These are phyloP conservation scores for Podosphaera fusca DNA, from an alignment of 2,329 filamentous ascomycete genomes.

Conservation along the genomic window DNA sequence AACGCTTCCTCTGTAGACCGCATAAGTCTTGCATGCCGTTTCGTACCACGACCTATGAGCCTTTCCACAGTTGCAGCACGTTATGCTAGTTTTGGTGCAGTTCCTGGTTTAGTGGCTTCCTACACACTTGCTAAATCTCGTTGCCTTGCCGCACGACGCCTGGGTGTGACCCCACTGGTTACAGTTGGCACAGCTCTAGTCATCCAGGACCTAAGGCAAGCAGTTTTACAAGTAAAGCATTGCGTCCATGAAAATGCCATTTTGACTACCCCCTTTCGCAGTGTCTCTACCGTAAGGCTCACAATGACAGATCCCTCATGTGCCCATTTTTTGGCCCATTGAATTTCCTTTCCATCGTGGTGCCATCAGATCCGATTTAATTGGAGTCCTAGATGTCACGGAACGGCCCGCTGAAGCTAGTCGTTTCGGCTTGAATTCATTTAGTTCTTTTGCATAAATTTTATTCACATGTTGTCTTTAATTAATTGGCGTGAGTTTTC, in stretches of 20 bases:
- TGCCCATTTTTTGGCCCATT: background rate
- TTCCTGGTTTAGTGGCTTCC: background rate
- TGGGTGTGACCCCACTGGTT: background rate
- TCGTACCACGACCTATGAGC: constrained; percentile 1
- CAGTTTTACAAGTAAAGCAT: too few species aligned
- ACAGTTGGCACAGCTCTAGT: background rate
- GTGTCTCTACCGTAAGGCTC: background rate
- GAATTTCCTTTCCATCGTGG: background rate
- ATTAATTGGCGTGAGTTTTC: too few species aligned
- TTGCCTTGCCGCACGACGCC: background rate
- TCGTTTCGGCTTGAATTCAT: too few species aligned
- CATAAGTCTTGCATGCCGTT: background rate
- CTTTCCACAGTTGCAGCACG: background rate
- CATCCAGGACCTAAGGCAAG: background rate
- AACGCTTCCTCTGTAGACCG: background rate
- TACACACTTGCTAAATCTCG: background rate
- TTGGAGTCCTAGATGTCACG: background rate
- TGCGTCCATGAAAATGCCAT: background rate
- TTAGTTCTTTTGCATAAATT: too few species aligned
- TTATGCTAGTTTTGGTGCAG: background rate
- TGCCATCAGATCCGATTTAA: background rate
- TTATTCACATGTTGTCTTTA: too few species aligned
- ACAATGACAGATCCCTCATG: background rate
- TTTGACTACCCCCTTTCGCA: background rate
- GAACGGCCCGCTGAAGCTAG: too few species aligned